These are phyloP conservation scores for Phytophthora meadii DNA, from an alignment of 352 stramenopile genomes.

Conservation along the genomic window DNA sequence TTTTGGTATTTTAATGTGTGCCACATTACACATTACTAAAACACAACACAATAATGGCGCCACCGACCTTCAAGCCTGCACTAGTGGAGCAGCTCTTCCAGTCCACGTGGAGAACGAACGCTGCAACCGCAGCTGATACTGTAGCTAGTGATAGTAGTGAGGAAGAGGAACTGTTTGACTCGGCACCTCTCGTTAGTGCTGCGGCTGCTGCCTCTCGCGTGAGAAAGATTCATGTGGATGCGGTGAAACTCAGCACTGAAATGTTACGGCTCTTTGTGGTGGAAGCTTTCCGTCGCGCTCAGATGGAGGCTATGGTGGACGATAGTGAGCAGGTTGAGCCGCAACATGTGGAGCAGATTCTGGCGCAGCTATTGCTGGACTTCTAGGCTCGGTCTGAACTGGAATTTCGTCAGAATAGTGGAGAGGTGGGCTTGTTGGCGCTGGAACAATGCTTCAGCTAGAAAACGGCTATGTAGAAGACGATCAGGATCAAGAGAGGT, in stretches of 20 bases:
- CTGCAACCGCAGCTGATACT: conserved; percentile 22
- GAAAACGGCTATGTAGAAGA: conserved; percentile 58
- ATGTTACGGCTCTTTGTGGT: conserved; percentile 81
- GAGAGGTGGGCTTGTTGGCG: conserved; percentile 46
- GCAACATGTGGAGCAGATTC: conserved; percentile 81
- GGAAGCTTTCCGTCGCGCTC: conserved; percentile 76
- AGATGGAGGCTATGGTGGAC: conserved; percentile 90
- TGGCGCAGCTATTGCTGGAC: conserved; percentile 83
- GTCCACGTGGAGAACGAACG: conserved; percentile 55
- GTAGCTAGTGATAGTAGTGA: conserved; percentile 42
- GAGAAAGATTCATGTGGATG: conserved; percentile 78
- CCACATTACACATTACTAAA: conserved; percentile 2
- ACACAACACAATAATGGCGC: conserved; percentile 15
- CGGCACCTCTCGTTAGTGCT: conserved; percentile 33
- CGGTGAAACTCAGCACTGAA: conserved; percentile 79
- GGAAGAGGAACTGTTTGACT: conserved; percentile 59
- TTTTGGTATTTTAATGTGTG: conserved; percentile 7
- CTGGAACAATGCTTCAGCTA: conserved; percentile 50
- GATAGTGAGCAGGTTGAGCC: conserved; percentile 76
- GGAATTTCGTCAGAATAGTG: conserved; percentile 31
- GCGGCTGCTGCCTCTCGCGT: conserved; percentile 42
- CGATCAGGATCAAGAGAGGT: conserved; percentile 43
- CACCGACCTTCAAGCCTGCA: conserved; percentile 56
- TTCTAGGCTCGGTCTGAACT: conserved; percentile 51
- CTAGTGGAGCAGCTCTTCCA: conserved; percentile 83